Conservation (phyloP, 208 protist species). For the Acanthamoeba lenticulata region DNA sequence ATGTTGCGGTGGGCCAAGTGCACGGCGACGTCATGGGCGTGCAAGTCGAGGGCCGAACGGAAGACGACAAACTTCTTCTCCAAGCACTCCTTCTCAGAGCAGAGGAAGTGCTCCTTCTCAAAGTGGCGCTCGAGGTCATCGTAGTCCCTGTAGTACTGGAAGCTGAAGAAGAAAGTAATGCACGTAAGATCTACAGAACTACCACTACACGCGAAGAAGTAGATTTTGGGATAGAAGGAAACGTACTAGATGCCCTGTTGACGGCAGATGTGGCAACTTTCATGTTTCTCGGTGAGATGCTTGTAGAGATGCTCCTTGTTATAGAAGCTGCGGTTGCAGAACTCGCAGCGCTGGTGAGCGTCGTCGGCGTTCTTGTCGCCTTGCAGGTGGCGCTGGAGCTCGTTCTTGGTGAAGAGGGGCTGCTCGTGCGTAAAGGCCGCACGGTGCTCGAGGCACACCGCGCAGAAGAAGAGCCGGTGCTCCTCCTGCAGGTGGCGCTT, state of each 20-base stretch:
- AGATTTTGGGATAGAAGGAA: background rate
- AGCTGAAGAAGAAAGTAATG: background rate
- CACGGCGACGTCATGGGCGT: background rate
- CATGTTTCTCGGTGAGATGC: conserved; percentile 13
- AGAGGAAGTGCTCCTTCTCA: conserved; percentile 18
- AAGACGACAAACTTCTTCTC: conserved; percentile 64
- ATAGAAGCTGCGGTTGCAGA: conserved; percentile 21
- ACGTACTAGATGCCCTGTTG: background rate
- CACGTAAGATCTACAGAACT: background rate
- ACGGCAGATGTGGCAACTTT: conserved; percentile 50
- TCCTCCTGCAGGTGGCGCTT: background rate
- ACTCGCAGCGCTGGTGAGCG: conserved; percentile 35
- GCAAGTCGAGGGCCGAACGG: background rate
- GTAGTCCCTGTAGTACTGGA: conserved; percentile 51
- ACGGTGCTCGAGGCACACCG: conserved; percentile 1
- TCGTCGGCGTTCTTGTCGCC: background rate
- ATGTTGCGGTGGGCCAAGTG: background rate
- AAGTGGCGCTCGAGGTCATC: conserved; percentile 25
- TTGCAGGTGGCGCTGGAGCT: background rate
- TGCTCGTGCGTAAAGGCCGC: background rate
- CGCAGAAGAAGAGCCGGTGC: background rate
- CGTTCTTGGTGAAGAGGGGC: background rate
- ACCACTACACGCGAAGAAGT: background rate
- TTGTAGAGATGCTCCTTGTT: conserved; percentile 56
- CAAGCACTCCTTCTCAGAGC: background rate